A percentile compares a stretch with the other conserved stretches of the same genome.
Evolutionary conservation across 176 grass and related monocot species (phyloP).

Genomic region (Oryza meyeriana): DNA sequence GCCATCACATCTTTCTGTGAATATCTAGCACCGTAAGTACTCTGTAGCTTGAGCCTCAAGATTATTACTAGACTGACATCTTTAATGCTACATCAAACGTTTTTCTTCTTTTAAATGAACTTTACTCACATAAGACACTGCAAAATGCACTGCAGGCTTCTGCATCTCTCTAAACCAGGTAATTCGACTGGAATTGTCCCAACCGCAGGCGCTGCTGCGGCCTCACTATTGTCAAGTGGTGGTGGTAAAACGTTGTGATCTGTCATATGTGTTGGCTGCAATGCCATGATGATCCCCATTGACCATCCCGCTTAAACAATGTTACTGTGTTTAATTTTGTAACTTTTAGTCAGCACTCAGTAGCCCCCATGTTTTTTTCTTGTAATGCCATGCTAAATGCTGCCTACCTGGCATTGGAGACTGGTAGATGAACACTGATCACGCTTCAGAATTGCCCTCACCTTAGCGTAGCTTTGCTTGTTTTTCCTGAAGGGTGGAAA

Average conservation of each 20-base stretch:
- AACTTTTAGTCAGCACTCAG: not conserved
- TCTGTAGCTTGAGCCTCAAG: not conserved
- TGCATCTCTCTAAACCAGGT: conserved; percentile 87
- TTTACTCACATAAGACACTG: not conserved
- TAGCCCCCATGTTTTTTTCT: not conserved
- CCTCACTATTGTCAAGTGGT: conserved; percentile 76
- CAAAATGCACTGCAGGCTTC: conserved; percentile 48
- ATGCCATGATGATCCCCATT: not conserved
- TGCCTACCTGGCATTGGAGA: not conserved
- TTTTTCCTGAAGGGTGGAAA: not conserved
- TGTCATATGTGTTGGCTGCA: not conserved
- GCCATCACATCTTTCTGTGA: conserved; percentile 75
- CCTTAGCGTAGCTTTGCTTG: not conserved
- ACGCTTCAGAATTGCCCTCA: too few species aligned
- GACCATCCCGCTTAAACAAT: not conserved
- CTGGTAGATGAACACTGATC: not conserved
- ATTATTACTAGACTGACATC: not conserved
- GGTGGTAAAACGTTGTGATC: conserved; percentile 58
- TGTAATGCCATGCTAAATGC: not conserved
- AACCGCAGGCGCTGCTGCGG: conserved; percentile 70
- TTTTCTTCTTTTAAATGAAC: not conserved
- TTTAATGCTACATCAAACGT: not conserved
- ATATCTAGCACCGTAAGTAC: conserved; percentile 84
- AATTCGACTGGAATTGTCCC: conserved; percentile 74
- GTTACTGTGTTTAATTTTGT: not conserved